Percentiles rank a stretch among this genome's conserved stretches.
phyloP scores from a whole-genome alignment of 805 yeast genomes.

The Brettanomyces custersianus region DNA sequence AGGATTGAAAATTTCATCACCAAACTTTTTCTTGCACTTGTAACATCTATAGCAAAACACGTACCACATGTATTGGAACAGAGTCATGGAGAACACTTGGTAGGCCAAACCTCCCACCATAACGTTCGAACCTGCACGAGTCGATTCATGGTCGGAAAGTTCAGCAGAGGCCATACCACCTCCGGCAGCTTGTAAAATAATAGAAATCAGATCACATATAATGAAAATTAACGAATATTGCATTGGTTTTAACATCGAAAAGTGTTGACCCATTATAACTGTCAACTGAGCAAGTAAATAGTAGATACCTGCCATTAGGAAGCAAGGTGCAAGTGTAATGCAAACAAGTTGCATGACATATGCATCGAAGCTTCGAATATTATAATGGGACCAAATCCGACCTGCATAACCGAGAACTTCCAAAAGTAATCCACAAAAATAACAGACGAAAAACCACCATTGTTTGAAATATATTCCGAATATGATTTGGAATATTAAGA shows the following conservation, averaged over 20 bases:
- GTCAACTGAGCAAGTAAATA: conserved; percentile 59
- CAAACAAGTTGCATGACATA: conserved; percentile 59
- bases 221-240: conserved; percentile 58
- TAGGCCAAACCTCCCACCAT: conserved; percentile 75
- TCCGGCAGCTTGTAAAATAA: conserved; percentile 64
- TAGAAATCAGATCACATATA: conserved; percentile 52
- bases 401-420: conserved; percentile 67
- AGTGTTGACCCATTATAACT: conserved; percentile 49
- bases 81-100: conserved; percentile 63
- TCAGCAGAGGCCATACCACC: conserved; percentile 62
- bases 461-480: conserved; percentile 40
- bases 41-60: conserved; percentile 36
- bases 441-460: conserved; percentile 57
- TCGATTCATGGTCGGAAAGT: conserved; percentile 20
- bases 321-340: conserved; percentile 73
- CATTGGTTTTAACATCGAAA: conserved; percentile 46
- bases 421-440: conserved; percentile 44
- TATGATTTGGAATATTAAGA: conserved; percentile 32
- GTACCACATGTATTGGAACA: conserved; percentile 44
- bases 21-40: conserved; percentile 14
- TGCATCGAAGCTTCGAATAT: conserved; percentile 26
- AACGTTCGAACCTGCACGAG: conserved; percentile 46
- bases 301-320: conserved; percentile 79
- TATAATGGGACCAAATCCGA: conserved; percentile 37
- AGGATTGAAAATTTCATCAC: conserved; percentile 29